Conservation (phyloP, 2,329 filamentous ascomycete genomes). For the Calonectria henricotiae region DNA sequence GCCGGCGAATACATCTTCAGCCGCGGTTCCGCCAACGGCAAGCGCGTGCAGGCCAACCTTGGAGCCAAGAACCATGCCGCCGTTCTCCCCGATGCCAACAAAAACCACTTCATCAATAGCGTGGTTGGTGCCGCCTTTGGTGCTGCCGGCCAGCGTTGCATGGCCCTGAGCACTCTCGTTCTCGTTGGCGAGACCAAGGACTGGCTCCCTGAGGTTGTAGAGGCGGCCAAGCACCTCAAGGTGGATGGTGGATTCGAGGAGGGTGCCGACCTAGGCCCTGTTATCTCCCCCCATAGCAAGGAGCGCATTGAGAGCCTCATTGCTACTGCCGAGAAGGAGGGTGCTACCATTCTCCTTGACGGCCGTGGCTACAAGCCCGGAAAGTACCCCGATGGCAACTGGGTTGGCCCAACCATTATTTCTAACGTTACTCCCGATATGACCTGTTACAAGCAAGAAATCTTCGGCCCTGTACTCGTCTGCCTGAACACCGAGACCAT, state of each 20-base stretch:
- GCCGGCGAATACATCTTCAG: constrained; percentile 90
- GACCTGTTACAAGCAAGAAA: constrained; percentile 89
- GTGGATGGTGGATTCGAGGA: constrained; percentile 88
- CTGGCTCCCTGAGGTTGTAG: constrained; percentile 85
- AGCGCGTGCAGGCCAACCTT: constrained; percentile 90
- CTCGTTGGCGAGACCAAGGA: constrained; percentile 89
- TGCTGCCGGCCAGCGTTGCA: constrained; percentile 88
- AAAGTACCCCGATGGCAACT: constrained; percentile 91
- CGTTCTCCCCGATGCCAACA: constrained; percentile 89
- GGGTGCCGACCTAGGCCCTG: constrained; percentile 85
- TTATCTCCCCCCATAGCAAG: constrained; percentile 86
- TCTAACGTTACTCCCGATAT: constrained; percentile 85
- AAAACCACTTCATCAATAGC: constrained; percentile 90
- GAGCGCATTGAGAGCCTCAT: constrained; percentile 85
- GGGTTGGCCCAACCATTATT: constrained; percentile 88
- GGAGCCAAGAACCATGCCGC: constrained; percentile 92
- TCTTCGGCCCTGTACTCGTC: constrained; percentile 88
- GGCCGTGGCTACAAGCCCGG: constrained; percentile 81
- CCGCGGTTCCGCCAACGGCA: constrained; percentile 86
- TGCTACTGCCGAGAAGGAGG: constrained; percentile 83
- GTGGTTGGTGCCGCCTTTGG: constrained; percentile 89
- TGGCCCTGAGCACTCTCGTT: constrained; percentile 88
- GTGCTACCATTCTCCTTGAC: constrained; percentile 87
- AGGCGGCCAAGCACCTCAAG: constrained; percentile 80
- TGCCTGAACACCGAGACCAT: constrained; percentile 85